These are phyloP conservation scores for Melampsora larici-populina DNA, from an alignment of 1,284 basidiomycete genomes.

Conservation along the genomic window DNA sequence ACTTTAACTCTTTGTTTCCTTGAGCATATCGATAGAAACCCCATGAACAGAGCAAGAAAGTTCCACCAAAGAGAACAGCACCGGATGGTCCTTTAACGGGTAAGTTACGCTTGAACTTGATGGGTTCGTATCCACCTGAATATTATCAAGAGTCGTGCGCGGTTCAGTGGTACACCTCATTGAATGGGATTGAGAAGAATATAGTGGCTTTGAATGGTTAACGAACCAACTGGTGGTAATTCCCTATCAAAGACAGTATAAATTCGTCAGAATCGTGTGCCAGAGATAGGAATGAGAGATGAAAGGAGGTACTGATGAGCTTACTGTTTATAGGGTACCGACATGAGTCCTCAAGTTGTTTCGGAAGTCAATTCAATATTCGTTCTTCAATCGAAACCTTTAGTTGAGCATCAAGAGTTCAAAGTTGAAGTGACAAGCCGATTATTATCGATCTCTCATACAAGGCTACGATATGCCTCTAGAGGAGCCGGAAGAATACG, in stretches of 20 bases:
- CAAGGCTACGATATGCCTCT: no score
- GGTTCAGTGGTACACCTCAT: not conserved
- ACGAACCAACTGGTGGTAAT: slow-evolving; percentile 30
- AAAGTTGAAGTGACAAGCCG: no score
- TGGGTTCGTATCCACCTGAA: slow-evolving; percentile 77
- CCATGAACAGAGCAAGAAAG: slow-evolving; percentile 78
- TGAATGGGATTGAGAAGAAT: not conserved
- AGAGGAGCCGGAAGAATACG: no score
- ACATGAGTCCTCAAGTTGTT: slow-evolving; percentile 1
- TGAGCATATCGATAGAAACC: slow-evolving; percentile 89
- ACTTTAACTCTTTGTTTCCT: slow-evolving; percentile 91
- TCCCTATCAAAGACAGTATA: slow-evolving; percentile 11
- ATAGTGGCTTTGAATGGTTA: not conserved
- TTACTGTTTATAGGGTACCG: slow-evolving; percentile 42
- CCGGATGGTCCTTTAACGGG: slow-evolving; percentile 88
- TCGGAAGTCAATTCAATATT: no score
- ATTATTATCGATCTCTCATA: no score
- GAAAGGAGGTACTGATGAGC: not conserved
- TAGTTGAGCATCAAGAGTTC: no score
- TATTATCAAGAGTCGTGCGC: slow-evolving; percentile 3
- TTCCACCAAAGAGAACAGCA: slow-evolving; percentile 75
- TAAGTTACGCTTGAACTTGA: slow-evolving; percentile 95
- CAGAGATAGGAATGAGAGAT: not conserved
- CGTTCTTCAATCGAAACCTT: no score
- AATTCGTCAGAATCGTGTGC: not conserved